Percentiles rank a stretch among this genome's conserved stretches.
Conservation (phyloP, 164 flowering plant species). For the Amborella trichopoda region DNA sequence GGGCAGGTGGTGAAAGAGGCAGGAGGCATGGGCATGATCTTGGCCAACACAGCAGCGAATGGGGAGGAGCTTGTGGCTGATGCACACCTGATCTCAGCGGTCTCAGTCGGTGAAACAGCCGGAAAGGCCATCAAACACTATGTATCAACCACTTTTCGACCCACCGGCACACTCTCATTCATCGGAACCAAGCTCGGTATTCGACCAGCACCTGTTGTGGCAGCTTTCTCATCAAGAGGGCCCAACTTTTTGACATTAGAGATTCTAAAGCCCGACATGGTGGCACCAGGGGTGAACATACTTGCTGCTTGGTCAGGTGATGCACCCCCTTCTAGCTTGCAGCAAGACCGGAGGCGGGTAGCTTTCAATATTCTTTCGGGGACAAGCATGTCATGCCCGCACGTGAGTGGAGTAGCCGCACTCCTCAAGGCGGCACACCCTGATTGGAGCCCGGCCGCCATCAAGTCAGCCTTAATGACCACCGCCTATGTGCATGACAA, state of each 20-base stretch:
- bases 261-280: conserved; percentile 24
- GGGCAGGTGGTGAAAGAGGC: conserved; percentile 31
- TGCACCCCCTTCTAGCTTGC: conserved; percentile 13
- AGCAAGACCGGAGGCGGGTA: conserved; percentile 15
- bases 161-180: conserved; percentile 19
- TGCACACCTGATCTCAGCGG: conserved; percentile 22
- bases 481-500: conserved; percentile 24
- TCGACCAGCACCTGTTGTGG: conserved; percentile 19
- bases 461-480: conserved; percentile 30
- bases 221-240: conserved; percentile 32
- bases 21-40: conserved; percentile 32
- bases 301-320: conserved; percentile 24
- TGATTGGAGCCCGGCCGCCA: conserved; percentile 27
- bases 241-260: conserved; percentile 19
- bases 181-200: conserved; percentile 17
- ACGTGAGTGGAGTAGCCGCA: conserved; percentile 29
- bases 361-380: conserved; percentile 23
- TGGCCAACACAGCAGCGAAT: conserved; percentile 16
- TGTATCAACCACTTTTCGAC: conserved; percentile 2
- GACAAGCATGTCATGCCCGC: conserved; percentile 36
- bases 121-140: conserved; percentile 20
- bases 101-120: conserved; percentile 13
- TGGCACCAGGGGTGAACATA: conserved; percentile 29
- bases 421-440: conserved; percentile 25
- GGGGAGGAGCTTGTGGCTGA: conserved; percentile 26